A percentile compares a stretch with the other conserved stretches of the same genome.
phyloP scores from a whole-genome alignment of 257 asterid species.

The Scutellaria baicalensis region DNA sequence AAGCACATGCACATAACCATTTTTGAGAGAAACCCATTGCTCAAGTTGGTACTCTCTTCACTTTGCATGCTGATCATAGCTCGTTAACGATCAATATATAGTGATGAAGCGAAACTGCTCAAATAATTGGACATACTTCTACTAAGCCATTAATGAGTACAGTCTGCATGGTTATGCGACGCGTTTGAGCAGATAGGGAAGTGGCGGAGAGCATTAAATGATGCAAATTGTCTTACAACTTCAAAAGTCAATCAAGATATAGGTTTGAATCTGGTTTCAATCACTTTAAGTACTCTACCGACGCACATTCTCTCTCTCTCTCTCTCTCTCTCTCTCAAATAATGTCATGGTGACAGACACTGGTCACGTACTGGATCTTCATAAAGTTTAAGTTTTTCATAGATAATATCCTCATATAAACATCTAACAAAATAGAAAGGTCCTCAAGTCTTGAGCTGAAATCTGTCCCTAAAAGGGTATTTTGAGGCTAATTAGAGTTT shows the following conservation, averaged over 20 bases:
- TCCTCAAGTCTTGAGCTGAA: background rate
- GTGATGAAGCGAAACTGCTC: conserved; percentile 8
- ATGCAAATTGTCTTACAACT: background rate
- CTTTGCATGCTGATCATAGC: conserved; percentile 15
- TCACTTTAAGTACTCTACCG: conserved; percentile 16
- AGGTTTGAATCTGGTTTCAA: background rate
- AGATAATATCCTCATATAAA: background rate
- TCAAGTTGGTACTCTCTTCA: background rate
- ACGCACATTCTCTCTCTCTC: background rate
- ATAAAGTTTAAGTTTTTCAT: background rate
- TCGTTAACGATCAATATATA: conserved; percentile 14
- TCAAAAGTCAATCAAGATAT: conserved; percentile 20
- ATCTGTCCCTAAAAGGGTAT: background rate
- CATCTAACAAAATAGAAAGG: background rate
- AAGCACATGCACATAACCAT: conserved; percentile 19
- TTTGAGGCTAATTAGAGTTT: too few relatives aligned
- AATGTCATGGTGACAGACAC: background rate
- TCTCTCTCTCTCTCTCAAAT: background rate
- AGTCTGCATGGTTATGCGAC: conserved; percentile 17
- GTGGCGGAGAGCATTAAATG: conserved; percentile 19
- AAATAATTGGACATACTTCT: background rate
- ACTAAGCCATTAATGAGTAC: conserved; percentile 17
- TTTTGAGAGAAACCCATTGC: conserved; percentile 23
- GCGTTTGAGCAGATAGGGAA: conserved; percentile 38
- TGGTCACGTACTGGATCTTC: background rate